Percentiles rank a stretch among this genome's conserved stretches.
phyloP scores from a whole-genome alignment of 2,329 filamentous ascomycete species.

The Colletotrichum horii region DNA sequence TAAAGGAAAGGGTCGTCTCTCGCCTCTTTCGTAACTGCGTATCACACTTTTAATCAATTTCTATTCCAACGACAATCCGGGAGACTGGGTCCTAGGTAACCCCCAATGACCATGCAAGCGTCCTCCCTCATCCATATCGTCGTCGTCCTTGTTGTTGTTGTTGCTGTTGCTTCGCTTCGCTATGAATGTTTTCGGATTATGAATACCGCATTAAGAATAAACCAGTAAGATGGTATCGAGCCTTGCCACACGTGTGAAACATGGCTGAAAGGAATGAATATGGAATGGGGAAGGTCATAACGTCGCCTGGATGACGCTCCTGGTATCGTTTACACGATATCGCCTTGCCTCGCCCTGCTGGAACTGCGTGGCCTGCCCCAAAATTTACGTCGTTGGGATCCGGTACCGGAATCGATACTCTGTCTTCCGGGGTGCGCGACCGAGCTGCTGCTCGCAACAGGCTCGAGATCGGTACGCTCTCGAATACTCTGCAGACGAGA shows the following conservation, averaged over 20 bases:
- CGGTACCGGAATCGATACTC: slow-evolving; percentile 6
- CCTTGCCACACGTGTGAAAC: not conserved
- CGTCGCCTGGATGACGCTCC: not conserved
- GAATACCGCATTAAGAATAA: slow-evolving; percentile 5
- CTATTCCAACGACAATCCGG: not conserved
- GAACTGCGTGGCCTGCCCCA: slow-evolving; percentile 14
- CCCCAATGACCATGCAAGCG: not conserved
- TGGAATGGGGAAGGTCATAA: not conserved
- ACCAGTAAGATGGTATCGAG: not conserved
- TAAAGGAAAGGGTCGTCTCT: not conserved
- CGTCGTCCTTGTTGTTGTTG: not conserved
- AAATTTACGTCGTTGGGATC: slow-evolving; percentile 7
- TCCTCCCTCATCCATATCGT: not conserved
- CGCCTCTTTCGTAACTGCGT: not conserved
- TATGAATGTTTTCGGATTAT: not conserved
- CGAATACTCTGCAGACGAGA: slow-evolving; percentile 21
- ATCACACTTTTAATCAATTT: not conserved
- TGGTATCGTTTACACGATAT: slow-evolving; percentile 4
- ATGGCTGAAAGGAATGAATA: not conserved
- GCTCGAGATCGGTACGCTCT: slow-evolving; percentile 11
- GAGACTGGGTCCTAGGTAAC: not conserved
- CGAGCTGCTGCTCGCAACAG: not conserved
- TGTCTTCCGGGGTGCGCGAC: not conserved
- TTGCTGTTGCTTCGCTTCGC: not conserved
- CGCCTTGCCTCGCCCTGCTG: not conserved